Percentiles rank a stretch among this genome's conserved stretches.
phyloP scores from a whole-genome alignment of 176 grass and related monocot genomes.

The Musa acuminata region DNA sequence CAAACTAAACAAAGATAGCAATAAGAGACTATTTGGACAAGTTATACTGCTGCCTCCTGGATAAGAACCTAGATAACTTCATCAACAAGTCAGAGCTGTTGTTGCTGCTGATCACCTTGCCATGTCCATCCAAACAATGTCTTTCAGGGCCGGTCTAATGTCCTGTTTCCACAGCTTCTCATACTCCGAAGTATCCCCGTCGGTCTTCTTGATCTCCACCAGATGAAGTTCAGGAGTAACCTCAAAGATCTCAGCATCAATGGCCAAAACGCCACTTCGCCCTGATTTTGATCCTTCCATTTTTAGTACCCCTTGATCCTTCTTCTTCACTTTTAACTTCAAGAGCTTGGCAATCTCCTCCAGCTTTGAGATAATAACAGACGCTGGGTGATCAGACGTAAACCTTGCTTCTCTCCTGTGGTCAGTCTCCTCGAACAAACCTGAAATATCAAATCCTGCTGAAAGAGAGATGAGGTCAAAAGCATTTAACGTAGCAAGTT shows the following conservation, averaged over 20 bases:
- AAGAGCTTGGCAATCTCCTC: constrained; percentile 53
- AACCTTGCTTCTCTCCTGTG: constrained; percentile 39
- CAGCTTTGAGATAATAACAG: constrained; percentile 41
- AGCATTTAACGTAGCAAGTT: background rate
- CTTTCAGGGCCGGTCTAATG: constrained; percentile 59
- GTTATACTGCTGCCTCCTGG: too few relatives aligned
- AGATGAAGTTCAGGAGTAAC: constrained; percentile 55
- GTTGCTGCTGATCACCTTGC: constrained; percentile 33
- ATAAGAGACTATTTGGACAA: too few relatives aligned
- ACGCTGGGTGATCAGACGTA: constrained; percentile 43
- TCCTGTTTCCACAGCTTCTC: constrained; percentile 48
- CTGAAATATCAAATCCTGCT: constrained; percentile 23
- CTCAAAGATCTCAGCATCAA: constrained; percentile 70
- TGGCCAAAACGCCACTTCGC: constrained; percentile 57
- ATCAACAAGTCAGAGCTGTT: too few relatives aligned
- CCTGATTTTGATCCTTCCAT: constrained; percentile 49
- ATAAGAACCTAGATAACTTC: too few relatives aligned
- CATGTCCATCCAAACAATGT: constrained; percentile 59
- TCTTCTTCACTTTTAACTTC: constrained; percentile 62
- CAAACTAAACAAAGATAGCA: too few relatives aligned
- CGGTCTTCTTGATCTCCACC: constrained; percentile 70
- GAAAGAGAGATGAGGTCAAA: background rate
- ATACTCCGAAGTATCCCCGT: constrained; percentile 66
- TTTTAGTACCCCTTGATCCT: constrained; percentile 53
- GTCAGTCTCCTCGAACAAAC: constrained; percentile 51